Conservation (phyloP, 1,284 basidiomycete genomes). For the Tilletiopsis washingtonensis region DNA sequence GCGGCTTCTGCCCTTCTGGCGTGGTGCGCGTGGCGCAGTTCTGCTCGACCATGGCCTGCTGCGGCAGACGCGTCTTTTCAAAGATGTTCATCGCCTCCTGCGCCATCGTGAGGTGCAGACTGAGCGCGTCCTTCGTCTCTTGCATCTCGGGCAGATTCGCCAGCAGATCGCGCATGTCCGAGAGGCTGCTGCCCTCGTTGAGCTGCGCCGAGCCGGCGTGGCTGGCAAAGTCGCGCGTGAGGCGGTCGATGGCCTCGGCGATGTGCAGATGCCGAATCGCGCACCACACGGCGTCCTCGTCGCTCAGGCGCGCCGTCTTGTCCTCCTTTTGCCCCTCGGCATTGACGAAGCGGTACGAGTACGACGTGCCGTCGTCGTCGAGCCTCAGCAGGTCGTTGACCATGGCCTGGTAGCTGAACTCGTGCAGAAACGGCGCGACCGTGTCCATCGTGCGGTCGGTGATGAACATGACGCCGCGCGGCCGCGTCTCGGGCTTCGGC, state of each 20-base stretch:
- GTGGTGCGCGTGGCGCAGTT: constrained; percentile 43
- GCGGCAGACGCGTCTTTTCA: constrained; percentile 74
- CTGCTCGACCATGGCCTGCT: constrained; percentile 89
- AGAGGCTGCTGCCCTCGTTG: constrained; percentile 61
- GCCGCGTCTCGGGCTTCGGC: constrained; percentile 62
- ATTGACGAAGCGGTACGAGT: constrained; percentile 59
- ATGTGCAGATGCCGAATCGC: constrained; percentile 93
- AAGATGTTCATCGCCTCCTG: constrained; percentile 94
- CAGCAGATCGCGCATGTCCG: constrained; percentile 99
- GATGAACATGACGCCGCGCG: constrained; percentile 76
- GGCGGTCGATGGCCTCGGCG: constrained; percentile 92
- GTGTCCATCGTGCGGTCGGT: constrained; percentile 94
- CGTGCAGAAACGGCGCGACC: constrained; percentile 81
- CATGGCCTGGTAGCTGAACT: constrained; percentile 99
- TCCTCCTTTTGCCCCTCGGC: constrained; percentile 68
- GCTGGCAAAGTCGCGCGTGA: constrained; percentile 88
- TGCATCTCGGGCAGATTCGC: constrained; percentile 90
- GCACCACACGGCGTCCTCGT: constrained; percentile 83
- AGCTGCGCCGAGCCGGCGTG: constrained; percentile 90
- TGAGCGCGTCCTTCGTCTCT: constrained; percentile 92
- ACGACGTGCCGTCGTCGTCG: constrained; percentile 69
- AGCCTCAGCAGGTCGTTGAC: constrained; percentile 76
- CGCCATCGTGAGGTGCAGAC: constrained; percentile 91
- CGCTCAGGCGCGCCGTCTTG: constrained; percentile 72
- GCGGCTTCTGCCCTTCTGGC: constrained; percentile 39